phyloP scores from a whole-genome alignment of 2,329 filamentous ascomycete species.

The Phialophora verrucosa region DNA sequence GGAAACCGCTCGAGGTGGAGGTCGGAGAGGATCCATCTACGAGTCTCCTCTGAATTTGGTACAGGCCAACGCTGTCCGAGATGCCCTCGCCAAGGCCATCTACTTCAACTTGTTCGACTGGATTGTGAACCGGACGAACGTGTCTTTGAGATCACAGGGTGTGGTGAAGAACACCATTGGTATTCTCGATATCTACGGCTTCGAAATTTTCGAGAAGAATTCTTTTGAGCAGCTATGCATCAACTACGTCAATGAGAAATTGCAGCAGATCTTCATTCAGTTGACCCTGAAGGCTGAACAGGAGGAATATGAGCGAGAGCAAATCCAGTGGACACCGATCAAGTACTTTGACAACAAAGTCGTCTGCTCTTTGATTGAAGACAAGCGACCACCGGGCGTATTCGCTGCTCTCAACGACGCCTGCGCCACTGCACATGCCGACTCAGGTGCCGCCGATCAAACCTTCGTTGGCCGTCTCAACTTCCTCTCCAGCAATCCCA shows the following conservation, averaged over 20 bases:
- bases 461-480: conserved; percentile 95
- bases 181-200: conserved; percentile 98
- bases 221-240: conserved; percentile 99
- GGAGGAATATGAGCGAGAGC: conserved; percentile 92
- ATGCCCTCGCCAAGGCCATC: conserved; percentile 92
- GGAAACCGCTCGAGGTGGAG: conserved; percentile 67
- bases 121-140: conserved; percentile 93
- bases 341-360: conserved; percentile 99
- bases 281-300: conserved; percentile 95
- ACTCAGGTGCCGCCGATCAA: conserved; percentile 89
- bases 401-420: conserved; percentile 97
- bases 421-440: conserved; percentile 96
- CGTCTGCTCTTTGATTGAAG: conserved; percentile 95
- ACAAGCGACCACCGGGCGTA: conserved; percentile 84
- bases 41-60: conserved; percentile 82
- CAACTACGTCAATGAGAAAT: conserved; percentile 99
- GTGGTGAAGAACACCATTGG: conserved; percentile 83
- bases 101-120: conserved; percentile 98
- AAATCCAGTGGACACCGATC: conserved; percentile 99
- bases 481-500: conserved; percentile 82
- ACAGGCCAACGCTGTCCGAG: conserved; percentile 84
- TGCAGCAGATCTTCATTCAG: conserved; percentile 99
- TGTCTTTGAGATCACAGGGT: conserved; percentile 79
- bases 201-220: conserved; percentile 99
- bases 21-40: conserved; percentile 69